Evolutionary conservation across 306 rosid genomes (phyloP).

Genomic region (Rosa multiflora): DNA sequence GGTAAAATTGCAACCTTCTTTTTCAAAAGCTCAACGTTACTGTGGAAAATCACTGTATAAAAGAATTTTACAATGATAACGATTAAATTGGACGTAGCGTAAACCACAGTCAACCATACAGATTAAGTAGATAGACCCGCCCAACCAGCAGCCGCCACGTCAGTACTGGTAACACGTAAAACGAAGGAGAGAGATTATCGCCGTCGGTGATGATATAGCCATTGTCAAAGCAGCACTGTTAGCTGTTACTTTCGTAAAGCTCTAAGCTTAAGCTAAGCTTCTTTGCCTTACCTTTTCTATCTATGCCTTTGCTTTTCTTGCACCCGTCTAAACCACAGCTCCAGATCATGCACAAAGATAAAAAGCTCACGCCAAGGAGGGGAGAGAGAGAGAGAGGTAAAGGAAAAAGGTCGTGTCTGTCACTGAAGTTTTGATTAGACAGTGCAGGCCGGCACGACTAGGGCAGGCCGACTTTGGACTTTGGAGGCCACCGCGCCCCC

Average conservation of each 20-base stretch:
- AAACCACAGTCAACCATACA: conserved; percentile 20
- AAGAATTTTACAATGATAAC: conserved; percentile 14
- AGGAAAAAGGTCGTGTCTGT: conserved; percentile 32
- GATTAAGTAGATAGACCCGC: neutral
- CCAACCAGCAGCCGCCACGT: conserved; percentile 8
- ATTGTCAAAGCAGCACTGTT: neutral
- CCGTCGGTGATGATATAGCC: conserved; percentile 18
- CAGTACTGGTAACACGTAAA: neutral
- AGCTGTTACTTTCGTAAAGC: conserved; percentile 17
- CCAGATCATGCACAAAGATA: neutral
- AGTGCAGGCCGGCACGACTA: conserved; percentile 41
- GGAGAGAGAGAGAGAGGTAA: neutral
- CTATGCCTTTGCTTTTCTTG: neutral
- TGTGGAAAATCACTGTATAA: neutral
- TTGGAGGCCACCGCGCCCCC: conserved; percentile 24
- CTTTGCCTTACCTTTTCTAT: neutral
- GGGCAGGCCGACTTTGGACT: conserved; percentile 31
- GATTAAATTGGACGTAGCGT: neutral
- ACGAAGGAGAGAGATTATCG: conserved; percentile 11
- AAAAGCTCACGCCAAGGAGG: conserved; percentile 8
- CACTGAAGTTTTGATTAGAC: conserved; percentile 38
- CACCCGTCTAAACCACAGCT: conserved; percentile 4
- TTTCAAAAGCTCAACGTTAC: neutral
- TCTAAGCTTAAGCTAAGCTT: neutral
- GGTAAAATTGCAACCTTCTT: conserved; percentile 5